A percentile compares a stretch with the other conserved stretches of the same genome.
Evolutionary conservation across 768 basidiomycete genomes (phyloP).

Genomic region (Nidula microcarpa): DNA sequence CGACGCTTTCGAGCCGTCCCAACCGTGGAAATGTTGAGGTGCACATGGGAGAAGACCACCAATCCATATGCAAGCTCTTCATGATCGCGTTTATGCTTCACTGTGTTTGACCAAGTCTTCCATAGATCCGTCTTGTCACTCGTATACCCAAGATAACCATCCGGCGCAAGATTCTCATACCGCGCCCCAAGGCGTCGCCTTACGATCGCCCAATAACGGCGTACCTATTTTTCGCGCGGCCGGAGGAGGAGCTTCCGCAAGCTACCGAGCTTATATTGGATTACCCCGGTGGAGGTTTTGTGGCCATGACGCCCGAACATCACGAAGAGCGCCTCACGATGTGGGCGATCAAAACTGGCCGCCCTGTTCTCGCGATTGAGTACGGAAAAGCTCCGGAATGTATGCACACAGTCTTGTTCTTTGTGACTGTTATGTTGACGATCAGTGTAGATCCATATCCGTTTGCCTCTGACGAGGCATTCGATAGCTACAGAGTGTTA

Average conservation of each 20-base stretch:
- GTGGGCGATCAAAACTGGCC: constrained; percentile 80
- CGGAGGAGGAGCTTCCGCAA: constrained; percentile 57
- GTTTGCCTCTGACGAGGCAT: constrained; percentile 92
- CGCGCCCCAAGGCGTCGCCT: constrained; percentile 72
- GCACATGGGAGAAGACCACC: constrained; percentile 95
- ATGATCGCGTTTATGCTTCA: constrained; percentile 2
- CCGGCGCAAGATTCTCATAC: constrained; percentile 74
- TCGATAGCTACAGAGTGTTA: constrained; percentile 83
- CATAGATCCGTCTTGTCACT: constrained; percentile 66
- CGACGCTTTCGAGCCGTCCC: constrained; percentile 90
- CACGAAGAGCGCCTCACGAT: constrained; percentile 89
- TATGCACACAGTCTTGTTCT: constrained; percentile 26
- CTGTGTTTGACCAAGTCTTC: constrained; percentile 1
- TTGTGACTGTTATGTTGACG: too few relatives aligned
- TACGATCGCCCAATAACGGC: constrained; percentile 82
- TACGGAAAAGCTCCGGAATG: constrained; percentile 98
- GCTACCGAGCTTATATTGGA: constrained; percentile 86
- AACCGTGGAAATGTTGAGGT: constrained; percentile 93
- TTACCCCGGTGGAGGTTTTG: constrained; percentile 94
- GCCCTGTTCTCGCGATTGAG: constrained; percentile 81
- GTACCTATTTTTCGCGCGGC: constrained; percentile 77
- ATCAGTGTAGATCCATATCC: constrained; percentile 82
- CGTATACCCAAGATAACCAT: constrained; percentile 60
- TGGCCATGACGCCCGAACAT: constrained; percentile 94
- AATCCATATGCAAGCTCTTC: constrained; percentile 76